Base-by-base conservation (phyloP, 139 green algal genomes). In the Chlamydomonas schloesseri region DNA sequence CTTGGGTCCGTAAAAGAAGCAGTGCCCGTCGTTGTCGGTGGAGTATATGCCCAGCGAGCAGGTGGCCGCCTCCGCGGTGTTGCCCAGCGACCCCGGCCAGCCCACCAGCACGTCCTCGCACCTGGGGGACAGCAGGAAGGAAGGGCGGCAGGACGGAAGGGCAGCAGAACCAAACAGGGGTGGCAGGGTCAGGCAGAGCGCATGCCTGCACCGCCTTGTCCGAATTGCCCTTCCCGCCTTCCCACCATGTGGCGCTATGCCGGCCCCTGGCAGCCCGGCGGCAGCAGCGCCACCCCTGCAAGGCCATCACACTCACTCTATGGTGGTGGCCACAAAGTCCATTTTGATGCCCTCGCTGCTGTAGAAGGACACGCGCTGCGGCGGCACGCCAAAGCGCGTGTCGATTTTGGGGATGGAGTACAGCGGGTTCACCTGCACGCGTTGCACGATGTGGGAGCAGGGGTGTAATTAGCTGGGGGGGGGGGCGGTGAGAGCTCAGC, bases 341-440 rank as follows among this genome's bases (percentile, higher is more conserved):
- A 88, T 84, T 58, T 82, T 81, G 20, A 77, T 58, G 64, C 88
- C 88, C 57, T 88, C 75, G 14, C 71, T 74, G 1, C 80, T 81
- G 74, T 81, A 83, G 74, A 92, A 92, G 3, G 84, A 81, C 67
- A 92, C 88, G 74, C 84, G 88, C 57, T 92, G 88, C 17, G 88
- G 88, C 31, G 82, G 46, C 57, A 83, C 57, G 55, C 87, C 81
- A 14, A 50, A 62, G 17, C 81, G 81, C 31, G 26, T 60, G 34
- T 87, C 81, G 31, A 42, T 42, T 3, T 55, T 55, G 18, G 81
- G 88, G 13, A 84, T 20, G 2, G 28, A 24, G 28, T 71, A 78
- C 28, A 89, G 64, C 17, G 84, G 78, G 47, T 92, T 92, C 29
- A 92, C 88, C 65, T 91, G 88, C 21, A n/a, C n/a, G n/a, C n/a